A percentile compares a stretch with the other conserved stretches of the same genome.
Conservation (phyloP, 2,329 filamentous ascomycete species). For the Ascochyta pisi region DNA sequence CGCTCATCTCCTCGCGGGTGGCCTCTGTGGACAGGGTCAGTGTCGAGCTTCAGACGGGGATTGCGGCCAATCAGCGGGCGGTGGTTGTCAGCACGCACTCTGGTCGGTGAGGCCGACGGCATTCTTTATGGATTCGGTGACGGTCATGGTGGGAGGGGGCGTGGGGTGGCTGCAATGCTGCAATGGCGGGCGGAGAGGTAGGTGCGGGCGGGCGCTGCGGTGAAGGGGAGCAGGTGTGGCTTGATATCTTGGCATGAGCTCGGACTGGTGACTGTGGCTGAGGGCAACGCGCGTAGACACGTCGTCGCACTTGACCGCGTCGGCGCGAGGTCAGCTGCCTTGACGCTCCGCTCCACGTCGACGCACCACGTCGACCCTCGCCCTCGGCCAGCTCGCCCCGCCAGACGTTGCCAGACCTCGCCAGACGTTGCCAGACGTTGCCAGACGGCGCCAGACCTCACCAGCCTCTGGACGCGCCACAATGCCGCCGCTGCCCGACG, state of each 20-base stretch:
- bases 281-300: not conserved
- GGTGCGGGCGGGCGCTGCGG: constrained; percentile 22
- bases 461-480: constrained; percentile 10
- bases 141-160: constrained; percentile 46
- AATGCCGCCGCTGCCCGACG: constrained; percentile 49
- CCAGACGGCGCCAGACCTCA: too few species aligned
- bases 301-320: constrained; percentile 5
- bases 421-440: too few species aligned
- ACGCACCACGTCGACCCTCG: not conserved
- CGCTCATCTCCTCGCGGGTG: constrained; percentile 91
- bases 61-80: constrained; percentile 25
- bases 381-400: too few species aligned
- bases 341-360: too few species aligned
- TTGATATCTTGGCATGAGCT: too few species aligned
- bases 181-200: constrained; percentile 20
- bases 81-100: constrained; percentile 38
- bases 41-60: constrained; percentile 20
- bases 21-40: constrained; percentile 64
- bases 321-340: constrained; percentile 11
- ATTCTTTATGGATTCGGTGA: constrained; percentile 56
- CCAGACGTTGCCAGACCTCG: too few species aligned
- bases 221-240: not conserved
- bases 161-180: constrained; percentile 14
- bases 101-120: constrained; percentile 54
- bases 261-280: too few species aligned